Base-by-base conservation (phyloP, 441 rosid genomes). In the Iberis amara region DNA sequence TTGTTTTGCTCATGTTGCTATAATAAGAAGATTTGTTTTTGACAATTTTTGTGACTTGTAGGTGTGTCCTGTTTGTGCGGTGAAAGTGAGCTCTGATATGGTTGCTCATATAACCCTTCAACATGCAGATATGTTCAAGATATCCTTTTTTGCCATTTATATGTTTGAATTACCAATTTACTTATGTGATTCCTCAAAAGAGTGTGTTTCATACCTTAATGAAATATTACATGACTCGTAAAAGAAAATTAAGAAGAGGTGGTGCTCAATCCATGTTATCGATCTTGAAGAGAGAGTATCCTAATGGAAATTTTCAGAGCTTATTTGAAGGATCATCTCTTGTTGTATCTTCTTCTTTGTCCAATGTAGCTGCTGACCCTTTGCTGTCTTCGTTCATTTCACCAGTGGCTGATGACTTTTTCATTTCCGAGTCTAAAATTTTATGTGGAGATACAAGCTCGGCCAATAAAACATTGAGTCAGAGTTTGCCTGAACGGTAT, bases 61-160 rank as follows among this genome's bases (percentile, higher is more conserved):
- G 97, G 85, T 89, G 32, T 89, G 97, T 56, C 95, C 95, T 7
- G 82, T 86, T 59, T 89, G 97, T 66, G 74, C 83, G 39, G 56
- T 75, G 79, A 86, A 84, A 76, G 97, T 86, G 66, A 89, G 85
- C 46, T 75, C 83, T 23, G 97, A 86, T 75, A 86, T 89, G 97
- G 97, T 89, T 73, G 85, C 94, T 2, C 97, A 89, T 74, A 82
- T 89, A 69, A 89, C 95, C 24, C 66, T 79, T 53, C 94, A 84
- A 53, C 97, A 89, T 71, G 89, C 94, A 63, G 82, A 84, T 59
- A 69, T 86, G 68, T 86, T 84, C 68, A 89, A 84, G 81, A 82
- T 89, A 89, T 86, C 96, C 89, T 82, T 75, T 67, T 75, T 55
- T 42, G 27, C 27, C 27, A 24, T 3, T 18, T 18, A 3, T 18